Conservation (phyloP, 345 rosid genomes). For the Dipteronia sinensis region DNA sequence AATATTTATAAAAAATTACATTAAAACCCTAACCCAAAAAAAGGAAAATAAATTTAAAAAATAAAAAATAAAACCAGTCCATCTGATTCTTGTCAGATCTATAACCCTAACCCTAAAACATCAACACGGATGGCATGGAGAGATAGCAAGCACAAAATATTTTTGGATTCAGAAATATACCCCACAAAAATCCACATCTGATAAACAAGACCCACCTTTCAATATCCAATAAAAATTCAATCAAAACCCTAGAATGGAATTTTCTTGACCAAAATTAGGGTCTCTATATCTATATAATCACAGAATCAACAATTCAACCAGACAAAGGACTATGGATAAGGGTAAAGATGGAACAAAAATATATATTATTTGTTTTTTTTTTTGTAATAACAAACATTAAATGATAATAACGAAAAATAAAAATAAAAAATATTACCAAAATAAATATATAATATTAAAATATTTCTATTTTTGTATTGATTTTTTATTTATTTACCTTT, state of each 20-base stretch:
- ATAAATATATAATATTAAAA: not conserved
- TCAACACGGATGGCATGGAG: not conserved
- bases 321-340: slow-evolving; percentile 27
- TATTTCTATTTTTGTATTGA: not conserved
- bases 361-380: not conserved
- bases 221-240: slow-evolving; percentile 25
- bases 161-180: slow-evolving; percentile 22
- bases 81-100: slow-evolving; percentile 46
- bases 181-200: slow-evolving; percentile 41
- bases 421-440: too few relatives aligned
- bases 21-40: slow-evolving; percentile 20
- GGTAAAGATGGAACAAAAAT: slow-evolving; percentile 39
- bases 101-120: slow-evolving; percentile 34
- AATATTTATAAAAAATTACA: not conserved
- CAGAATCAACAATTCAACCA: slow-evolving; percentile 11
- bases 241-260: slow-evolving; percentile 17
- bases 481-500: slow-evolving; percentile 6
- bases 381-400: not conserved
- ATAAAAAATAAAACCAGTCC: not conserved
- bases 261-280: not conserved
- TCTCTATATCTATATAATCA: not conserved
- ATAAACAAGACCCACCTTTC: slow-evolving; percentile 32
- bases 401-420: not conserved
- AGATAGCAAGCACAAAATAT: not conserved
- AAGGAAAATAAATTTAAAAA: not conserved